phyloP scores from a whole-genome alignment of 1,284 basidiomycete species.

The Puccinia polysora region DNA sequence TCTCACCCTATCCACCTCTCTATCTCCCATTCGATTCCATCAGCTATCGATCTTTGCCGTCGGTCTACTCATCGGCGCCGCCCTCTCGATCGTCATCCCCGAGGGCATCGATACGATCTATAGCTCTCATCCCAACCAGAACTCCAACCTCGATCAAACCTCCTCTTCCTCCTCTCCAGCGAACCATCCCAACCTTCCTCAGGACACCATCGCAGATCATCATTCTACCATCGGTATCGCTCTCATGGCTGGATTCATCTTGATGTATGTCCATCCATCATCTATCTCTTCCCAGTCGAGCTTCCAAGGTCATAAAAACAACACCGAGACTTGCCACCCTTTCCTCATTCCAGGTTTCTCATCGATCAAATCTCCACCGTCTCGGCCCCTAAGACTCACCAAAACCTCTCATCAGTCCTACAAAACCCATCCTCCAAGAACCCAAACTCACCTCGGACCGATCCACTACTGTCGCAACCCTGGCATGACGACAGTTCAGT shows the following conservation, averaged over 20 bases:
- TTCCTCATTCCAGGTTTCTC: slow-evolving; percentile 47
- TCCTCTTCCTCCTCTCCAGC: background rate
- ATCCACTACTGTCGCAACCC: slow-evolving; percentile 27
- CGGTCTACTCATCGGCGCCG: slow-evolving; percentile 80
- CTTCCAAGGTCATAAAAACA: slow-evolving; percentile 44
- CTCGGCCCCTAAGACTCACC: slow-evolving; percentile 46
- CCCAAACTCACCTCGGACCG: slow-evolving; percentile 44
- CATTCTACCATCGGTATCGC: slow-evolving; percentile 63
- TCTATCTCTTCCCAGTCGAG: slow-evolving; percentile 57
- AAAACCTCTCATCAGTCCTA: background rate
- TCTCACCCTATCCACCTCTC: slow-evolving; percentile 10
- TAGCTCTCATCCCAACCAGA: background rate
- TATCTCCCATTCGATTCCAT: slow-evolving; percentile 11
- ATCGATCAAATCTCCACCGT: slow-evolving; percentile 51
- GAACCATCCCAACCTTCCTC: background rate
- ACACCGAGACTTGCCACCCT: slow-evolving; percentile 16
- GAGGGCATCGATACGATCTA: slow-evolving; percentile 55
- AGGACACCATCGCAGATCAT: background rate
- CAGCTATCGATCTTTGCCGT: slow-evolving; percentile 65
- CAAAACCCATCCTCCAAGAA: slow-evolving; percentile 49
- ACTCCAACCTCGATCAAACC: background rate
- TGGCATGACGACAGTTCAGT: slow-evolving; percentile 29
- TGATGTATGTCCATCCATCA: slow-evolving; percentile 76
- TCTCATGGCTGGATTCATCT: slow-evolving; percentile 71
- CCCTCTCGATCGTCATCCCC: slow-evolving; percentile 82